Evolutionary conservation across 2,329 filamentous ascomycete species (phyloP).

Genomic region (Thelonectria blattea): DNA sequence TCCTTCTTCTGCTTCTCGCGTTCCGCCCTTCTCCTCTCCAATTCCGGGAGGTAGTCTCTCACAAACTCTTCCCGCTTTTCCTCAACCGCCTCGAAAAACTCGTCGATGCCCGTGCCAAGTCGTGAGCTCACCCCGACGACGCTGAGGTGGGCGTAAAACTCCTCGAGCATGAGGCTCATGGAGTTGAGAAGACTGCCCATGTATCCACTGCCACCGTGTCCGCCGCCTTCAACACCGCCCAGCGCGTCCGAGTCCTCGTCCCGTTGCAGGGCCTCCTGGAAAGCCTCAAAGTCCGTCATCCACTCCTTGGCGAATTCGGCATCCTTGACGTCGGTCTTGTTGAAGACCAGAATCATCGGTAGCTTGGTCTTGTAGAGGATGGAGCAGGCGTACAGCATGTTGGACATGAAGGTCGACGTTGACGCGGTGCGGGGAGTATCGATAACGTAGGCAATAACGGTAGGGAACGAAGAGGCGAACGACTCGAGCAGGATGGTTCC

Average conservation of each 20-base stretch:
- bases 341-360: constrained; percentile 98
- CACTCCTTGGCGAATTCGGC: constrained; percentile 93
- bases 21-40: constrained; percentile 78
- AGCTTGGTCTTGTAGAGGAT: constrained; percentile 99
- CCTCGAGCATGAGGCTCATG: constrained; percentile 96
- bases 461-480: constrained; percentile 91
- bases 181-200: constrained; percentile 96
- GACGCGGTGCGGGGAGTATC: constrained; percentile 93
- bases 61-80: constrained; percentile 89
- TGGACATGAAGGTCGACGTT: constrained; percentile 98
- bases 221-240: constrained; percentile 72
- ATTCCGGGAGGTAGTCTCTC: constrained; percentile 88
- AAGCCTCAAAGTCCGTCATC: constrained; percentile 99
- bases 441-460: constrained; percentile 96
- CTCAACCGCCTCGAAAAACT: constrained; percentile 90
- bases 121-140: constrained; percentile 94
- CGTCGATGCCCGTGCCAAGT: constrained; percentile 88
- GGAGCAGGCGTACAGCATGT: constrained; percentile 98
- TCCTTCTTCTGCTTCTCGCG: constrained; percentile 77
- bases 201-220: constrained; percentile 83
- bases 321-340: constrained; percentile 96
- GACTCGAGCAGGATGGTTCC: constrained; percentile 94
- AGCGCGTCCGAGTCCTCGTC: constrained; percentile 83
- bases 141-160: constrained; percentile 93
- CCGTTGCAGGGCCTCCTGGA: constrained; percentile 81